phyloP scores from a whole-genome alignment of 2,329 filamentous ascomycete species.

The Fonsecaea pedrosoi region DNA sequence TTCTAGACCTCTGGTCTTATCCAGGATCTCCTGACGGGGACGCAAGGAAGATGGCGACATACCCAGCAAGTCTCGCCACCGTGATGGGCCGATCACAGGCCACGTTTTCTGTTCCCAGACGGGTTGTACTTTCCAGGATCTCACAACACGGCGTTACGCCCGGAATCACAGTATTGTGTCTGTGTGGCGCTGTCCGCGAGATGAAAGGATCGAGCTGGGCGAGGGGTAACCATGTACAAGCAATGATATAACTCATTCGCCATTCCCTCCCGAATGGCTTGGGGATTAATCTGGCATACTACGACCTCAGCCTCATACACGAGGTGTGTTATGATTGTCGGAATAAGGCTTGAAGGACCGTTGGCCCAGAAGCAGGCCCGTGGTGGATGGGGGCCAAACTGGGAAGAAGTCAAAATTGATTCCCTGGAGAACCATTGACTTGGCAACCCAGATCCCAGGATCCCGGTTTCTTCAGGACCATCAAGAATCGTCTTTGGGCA shows the following conservation, averaged over 20 bases:
- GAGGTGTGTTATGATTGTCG: conserved; percentile 10
- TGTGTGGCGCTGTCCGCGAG: conserved; percentile 5
- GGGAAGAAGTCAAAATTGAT: too few species aligned
- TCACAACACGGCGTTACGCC: conserved; percentile 12
- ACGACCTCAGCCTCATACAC: conserved; percentile 17
- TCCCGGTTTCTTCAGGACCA: background rate
- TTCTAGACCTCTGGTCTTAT: too few species aligned
- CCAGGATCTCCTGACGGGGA: background rate
- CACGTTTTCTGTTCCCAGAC: background rate
- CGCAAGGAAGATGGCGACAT: conserved; percentile 20
- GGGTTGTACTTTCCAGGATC: conserved; percentile 4
- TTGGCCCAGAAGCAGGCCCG: background rate
- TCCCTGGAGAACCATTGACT: conserved; percentile 6
- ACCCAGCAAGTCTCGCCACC: background rate
- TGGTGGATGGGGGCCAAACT: background rate
- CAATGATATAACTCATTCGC: background rate
- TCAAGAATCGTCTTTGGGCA: background rate
- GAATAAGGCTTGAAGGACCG: background rate
- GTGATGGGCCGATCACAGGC: background rate
- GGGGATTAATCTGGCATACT: conserved; percentile 1
- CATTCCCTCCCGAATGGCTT: background rate
- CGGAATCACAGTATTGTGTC: background rate
- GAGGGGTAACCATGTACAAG: background rate
- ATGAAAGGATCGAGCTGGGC: background rate
- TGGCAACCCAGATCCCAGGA: conserved; percentile 10